Evolutionary conservation across 257 asterid genomes (phyloP).

Genomic region (Parsonsia alboflavescens): DNA sequence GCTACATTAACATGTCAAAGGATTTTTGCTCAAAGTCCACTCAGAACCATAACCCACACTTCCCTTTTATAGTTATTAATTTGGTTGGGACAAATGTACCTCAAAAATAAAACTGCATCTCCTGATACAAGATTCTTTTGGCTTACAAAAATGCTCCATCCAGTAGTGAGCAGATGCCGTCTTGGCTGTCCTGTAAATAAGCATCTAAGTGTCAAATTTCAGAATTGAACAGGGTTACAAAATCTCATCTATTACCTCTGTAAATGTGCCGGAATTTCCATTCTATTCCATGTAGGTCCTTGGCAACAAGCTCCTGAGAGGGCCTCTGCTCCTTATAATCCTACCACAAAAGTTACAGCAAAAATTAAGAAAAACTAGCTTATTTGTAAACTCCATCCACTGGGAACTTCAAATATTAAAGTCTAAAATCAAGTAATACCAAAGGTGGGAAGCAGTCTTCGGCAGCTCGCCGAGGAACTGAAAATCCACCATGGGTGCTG

Average conservation of each 20-base stretch:
- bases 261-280: conserved; percentile 98
- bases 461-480: conserved; percentile 98
- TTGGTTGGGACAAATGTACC: conserved; percentile 37
- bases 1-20: background rate
- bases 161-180: conserved; percentile 96
- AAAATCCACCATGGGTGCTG: conserved; percentile 97
- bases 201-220: conserved; percentile 21
- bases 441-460: conserved; percentile 99
- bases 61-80: background rate
- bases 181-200: conserved; percentile 87
- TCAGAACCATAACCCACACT: background rate
- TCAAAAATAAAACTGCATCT: conserved; percentile 91
- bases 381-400: background rate
- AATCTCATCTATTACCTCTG: conserved; percentile 51
- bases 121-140: conserved; percentile 87
- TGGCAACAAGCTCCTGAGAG: conserved; percentile 86
- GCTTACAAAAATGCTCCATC: conserved; percentile 94
- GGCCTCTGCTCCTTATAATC: conserved; percentile 95
- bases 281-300: conserved; percentile 89
- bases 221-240: background rate
- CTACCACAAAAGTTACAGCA: conserved; percentile 26
- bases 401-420: conserved; percentile 10
- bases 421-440: conserved; percentile 37
- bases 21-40: background rate
- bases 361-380: background rate